Conservation (phyloP, 192 early-diverging fungal genomes). For the Dissophora globulifera region DNA sequence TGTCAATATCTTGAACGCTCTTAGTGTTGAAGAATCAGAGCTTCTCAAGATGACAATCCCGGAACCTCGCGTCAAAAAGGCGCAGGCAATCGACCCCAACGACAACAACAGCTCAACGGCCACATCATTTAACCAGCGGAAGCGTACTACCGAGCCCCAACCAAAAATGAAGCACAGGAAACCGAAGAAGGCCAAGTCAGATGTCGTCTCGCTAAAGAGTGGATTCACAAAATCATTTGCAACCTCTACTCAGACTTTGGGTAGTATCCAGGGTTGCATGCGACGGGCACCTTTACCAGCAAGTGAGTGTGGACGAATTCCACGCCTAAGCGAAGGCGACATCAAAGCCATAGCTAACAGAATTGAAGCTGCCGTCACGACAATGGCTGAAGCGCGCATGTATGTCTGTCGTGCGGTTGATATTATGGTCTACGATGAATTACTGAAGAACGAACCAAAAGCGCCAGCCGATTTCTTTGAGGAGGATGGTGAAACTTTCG, state of each 20-base stretch:
- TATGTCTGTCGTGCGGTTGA: neutral
- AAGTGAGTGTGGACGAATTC: neutral
- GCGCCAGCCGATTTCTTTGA: too few relatives aligned
- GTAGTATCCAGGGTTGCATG: conserved; percentile 1
- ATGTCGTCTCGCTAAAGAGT: neutral
- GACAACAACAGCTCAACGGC: too few relatives aligned
- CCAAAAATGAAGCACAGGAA: neutral
- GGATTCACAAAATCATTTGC: neutral
- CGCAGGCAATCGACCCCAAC: neutral
- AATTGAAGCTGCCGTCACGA: too few relatives aligned
- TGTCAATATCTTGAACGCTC: neutral
- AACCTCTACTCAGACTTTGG: neutral
- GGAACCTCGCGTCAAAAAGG: neutral
- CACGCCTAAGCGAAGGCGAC: too few relatives aligned
- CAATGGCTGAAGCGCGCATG: too few relatives aligned
- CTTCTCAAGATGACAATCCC: neutral
- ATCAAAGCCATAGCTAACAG: too few relatives aligned
- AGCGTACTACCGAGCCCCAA: neutral
- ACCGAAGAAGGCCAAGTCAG: neutral
- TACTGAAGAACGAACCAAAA: too few relatives aligned
- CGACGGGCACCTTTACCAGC: neutral
- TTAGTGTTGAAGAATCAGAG: neutral
- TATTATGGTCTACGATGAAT: neutral
- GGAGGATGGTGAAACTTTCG: neutral
- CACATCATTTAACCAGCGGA: too few relatives aligned